phyloP scores from a whole-genome alignment of 2,329 filamentous ascomycete genomes.

The Aureobasidium sp. region DNA sequence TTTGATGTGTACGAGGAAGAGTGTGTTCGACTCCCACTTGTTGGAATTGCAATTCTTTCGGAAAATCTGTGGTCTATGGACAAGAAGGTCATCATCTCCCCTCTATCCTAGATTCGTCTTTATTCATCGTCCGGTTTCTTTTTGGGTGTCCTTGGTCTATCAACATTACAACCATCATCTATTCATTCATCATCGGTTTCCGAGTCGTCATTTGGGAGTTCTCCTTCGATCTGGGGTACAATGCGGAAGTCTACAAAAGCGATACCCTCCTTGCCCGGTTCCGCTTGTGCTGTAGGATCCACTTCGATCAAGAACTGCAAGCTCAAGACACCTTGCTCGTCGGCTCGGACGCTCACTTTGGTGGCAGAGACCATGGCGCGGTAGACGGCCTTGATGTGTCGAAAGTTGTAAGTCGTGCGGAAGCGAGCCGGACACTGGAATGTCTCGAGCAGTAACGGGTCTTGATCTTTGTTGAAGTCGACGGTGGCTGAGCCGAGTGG shows the following conservation, averaged over 20 bases:
- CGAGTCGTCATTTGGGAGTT: constrained; percentile 31
- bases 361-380: constrained; percentile 89
- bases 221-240: constrained; percentile 61
- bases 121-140: too few relatives aligned
- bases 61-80: background rate
- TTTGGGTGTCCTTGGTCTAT: too few relatives aligned
- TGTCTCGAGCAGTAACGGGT: constrained; percentile 58
- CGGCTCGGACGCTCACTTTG: constrained; percentile 86
- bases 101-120: background rate
- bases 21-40: too few relatives aligned
- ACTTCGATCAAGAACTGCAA: constrained; percentile 95
- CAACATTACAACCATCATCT: too few relatives aligned
- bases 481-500: constrained; percentile 54
- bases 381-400: constrained; percentile 73
- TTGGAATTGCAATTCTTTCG: background rate
- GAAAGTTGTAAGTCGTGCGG: constrained; percentile 77
- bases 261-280: constrained; percentile 32
- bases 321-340: constrained; percentile 83
- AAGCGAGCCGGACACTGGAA: constrained; percentile 54
- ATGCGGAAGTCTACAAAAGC: constrained; percentile 81
- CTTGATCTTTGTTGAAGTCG: constrained; percentile 42
- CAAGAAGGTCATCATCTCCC: background rate
- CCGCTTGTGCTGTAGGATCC: constrained; percentile 39
- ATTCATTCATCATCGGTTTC: constrained; percentile 2
- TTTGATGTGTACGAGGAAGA: too few relatives aligned